Evolutionary conservation across 345 rosid genomes (phyloP).

Genomic region (Pistacia atlantica): DNA sequence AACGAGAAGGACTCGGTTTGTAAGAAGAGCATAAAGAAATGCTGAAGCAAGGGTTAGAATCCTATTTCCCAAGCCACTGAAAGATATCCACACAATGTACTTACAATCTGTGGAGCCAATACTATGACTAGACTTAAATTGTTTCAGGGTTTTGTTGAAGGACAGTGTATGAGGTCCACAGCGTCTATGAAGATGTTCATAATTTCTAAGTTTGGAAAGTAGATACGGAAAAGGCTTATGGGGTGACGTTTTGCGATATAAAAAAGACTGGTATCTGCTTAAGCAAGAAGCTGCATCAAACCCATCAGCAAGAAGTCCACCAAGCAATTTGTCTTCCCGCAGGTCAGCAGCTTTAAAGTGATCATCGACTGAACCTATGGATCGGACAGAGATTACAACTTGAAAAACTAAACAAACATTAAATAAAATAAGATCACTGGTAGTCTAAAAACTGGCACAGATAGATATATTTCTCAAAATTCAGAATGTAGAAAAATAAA

Average conservation of each 20-base stretch:
- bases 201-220: constrained; percentile 56
- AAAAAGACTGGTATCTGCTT: constrained; percentile 53
- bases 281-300: constrained; percentile 52
- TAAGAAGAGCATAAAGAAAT: constrained; percentile 68
- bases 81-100: constrained; percentile 66
- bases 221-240: constrained; percentile 61
- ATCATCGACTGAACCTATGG: constrained; percentile 26
- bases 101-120: constrained; percentile 41
- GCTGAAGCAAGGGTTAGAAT: constrained; percentile 59
- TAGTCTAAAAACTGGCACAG: neutral
- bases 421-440: neutral
- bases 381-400: constrained; percentile 5
- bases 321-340: constrained; percentile 37
- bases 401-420: neutral
- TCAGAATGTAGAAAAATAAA: neutral
- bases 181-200: constrained; percentile 59
- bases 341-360: constrained; percentile 22
- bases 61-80: constrained; percentile 76
- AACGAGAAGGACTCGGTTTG: constrained; percentile 60
- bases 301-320: constrained; percentile 59
- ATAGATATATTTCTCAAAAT: neutral
- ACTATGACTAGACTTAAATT: constrained; percentile 35
- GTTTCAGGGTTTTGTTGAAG: constrained; percentile 33
- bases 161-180: constrained; percentile 57
- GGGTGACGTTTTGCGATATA: constrained; percentile 51